Conservation (phyloP, 441 rosid species). For the Kokia cookei region DNA sequence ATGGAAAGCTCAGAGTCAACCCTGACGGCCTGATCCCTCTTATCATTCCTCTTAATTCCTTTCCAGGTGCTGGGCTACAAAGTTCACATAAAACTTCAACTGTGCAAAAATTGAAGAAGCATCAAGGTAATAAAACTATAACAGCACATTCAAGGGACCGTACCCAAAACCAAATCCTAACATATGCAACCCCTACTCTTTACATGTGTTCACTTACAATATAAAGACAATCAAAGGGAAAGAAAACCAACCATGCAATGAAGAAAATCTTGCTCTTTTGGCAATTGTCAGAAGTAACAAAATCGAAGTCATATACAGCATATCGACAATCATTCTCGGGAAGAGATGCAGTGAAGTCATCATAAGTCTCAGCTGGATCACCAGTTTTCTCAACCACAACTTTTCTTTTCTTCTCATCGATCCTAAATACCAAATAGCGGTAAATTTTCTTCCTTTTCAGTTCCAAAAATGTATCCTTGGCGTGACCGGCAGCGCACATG, state of each 20-base stretch:
- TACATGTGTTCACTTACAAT: neutral
- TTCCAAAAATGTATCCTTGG: conserved; percentile 47
- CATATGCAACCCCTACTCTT: neutral
- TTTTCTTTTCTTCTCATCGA: conserved; percentile 65
- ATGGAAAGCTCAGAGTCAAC: neutral
- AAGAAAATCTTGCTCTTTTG: conserved; percentile 70
- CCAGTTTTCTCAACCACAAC: conserved; percentile 83
- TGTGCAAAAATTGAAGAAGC: neutral
- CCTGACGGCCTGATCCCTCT: neutral
- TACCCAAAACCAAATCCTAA: neutral
- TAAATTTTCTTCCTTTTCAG: conserved; percentile 72
- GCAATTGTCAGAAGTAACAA: conserved; percentile 64
- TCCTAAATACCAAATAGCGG: conserved; percentile 73
- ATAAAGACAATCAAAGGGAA: neutral
- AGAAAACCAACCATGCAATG: conserved; percentile 48
- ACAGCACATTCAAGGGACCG: neutral
- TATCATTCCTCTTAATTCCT: neutral
- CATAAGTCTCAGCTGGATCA: conserved; percentile 56
- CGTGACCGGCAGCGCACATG: conserved; percentile 63
- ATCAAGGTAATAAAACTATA: neutral
- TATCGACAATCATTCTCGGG: conserved; percentile 64
- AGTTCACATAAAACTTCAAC: neutral
- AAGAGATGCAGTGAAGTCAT: conserved; percentile 48
- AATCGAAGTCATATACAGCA: conserved; percentile 56
- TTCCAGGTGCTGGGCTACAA: neutral